Evolutionary conservation across 2,329 filamentous ascomycete species (phyloP), one percentile per base, ranked within the genome.

Genomic region (Thyridium curvatum): DNA sequence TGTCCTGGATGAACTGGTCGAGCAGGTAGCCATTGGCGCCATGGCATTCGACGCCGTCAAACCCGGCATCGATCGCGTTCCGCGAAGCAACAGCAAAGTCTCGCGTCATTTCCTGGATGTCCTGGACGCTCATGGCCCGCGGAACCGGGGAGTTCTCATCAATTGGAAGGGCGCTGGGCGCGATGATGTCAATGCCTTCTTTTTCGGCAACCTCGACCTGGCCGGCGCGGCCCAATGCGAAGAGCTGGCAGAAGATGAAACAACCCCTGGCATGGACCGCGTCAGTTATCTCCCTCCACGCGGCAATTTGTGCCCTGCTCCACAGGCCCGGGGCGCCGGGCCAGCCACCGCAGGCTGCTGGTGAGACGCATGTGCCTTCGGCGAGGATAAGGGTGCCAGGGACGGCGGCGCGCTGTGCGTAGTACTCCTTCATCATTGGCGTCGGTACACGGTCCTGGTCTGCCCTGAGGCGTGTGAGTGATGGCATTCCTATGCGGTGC

Each of bases 201-300:
- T 6, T 10, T 10, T 59, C 58, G 29, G 59, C 21, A 10, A 26
- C 21, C 56, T 45, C 32, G n/a, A 39, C 29, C 49, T 72, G 45
- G 4, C 61, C 64, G 17, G 53, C 53, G 0, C 65, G 62, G 0
- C 65, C 65, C 0, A 64, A 56, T 12, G 59, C 55, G 62, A 62
- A 84, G 1, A 85, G 63, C 55, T 85, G 82, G 14, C 69, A 54
- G 55, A 71, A 83, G 43, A 82, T 77, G 50, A 66, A 73, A 30
- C 66, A 69, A 32, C 76, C 76, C 46, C 77, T 74, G 21, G 65
- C 65, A 57, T 85, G 82, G 2, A 85, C 78, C 2, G 71, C 74
- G 35, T 76, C 69, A 2, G 74, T 77, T 18, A 84, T 61, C 40
- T 66, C 61, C 12, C 68, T 72, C 81, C 80, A 85, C 0, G 65